Conservation (phyloP, 495 filamentous ascomycete species). For the Gamarada debralockiae region DNA sequence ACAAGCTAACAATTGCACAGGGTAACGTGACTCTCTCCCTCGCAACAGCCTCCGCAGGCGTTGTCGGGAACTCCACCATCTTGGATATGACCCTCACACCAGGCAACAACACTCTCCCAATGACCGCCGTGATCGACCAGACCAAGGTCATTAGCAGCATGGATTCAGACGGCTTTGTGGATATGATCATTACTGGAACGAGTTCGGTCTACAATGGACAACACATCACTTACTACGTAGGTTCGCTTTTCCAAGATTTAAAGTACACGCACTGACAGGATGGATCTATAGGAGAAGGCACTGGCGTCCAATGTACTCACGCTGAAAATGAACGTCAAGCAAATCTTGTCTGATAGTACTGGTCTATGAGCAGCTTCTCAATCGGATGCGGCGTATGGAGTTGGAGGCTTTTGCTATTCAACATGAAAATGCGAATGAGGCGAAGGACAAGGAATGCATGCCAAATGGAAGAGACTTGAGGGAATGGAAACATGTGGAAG, state of each 20-base stretch:
- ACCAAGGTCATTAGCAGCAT: neutral
- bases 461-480: too few species aligned
- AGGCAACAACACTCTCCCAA: slow-evolving; percentile 36
- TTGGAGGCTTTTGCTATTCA: neutral
- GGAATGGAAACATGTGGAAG: too few species aligned
- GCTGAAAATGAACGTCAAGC: slow-evolving; percentile 15
- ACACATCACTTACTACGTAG: slow-evolving; percentile 31
- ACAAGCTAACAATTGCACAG: slow-evolving; percentile 6
- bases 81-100: slow-evolving; percentile 32
- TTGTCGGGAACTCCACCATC: slow-evolving; percentile 31
- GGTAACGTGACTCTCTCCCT: slow-evolving; percentile 37
- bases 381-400: neutral
- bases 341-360: slow-evolving; percentile 10
- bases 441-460: too few species aligned
- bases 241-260: too few species aligned
- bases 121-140: slow-evolving; percentile 26
- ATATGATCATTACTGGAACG: slow-evolving; percentile 12
- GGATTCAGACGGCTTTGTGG: slow-evolving; percentile 7
- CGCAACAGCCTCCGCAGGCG: slow-evolving; percentile 19
- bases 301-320: slow-evolving; percentile 17
- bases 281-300: slow-evolving; percentile 14
- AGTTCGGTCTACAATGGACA: slow-evolving; percentile 18
- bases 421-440: neutral
- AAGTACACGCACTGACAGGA: too few species aligned
- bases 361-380: neutral